Conservation (phyloP, 495 filamentous ascomycete genomes). For the Penicillium dipodomyicola region DNA sequence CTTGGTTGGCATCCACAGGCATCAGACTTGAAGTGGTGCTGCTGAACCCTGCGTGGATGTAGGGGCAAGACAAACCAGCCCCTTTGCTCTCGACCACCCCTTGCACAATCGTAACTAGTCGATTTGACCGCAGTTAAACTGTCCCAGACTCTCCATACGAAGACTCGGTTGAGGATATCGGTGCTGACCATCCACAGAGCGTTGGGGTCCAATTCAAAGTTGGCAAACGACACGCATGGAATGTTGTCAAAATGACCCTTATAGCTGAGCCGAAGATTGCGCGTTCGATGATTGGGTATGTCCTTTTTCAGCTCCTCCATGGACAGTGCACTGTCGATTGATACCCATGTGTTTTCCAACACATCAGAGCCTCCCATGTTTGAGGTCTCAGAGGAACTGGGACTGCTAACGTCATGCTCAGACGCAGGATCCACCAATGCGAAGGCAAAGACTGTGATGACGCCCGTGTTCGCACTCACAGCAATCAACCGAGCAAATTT, state of each 20-base stretch:
- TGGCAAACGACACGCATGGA: conserved; percentile 71
- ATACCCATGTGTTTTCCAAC: conserved; percentile 38
- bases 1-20: conserved; percentile 47
- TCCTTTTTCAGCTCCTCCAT: conserved; percentile 29
- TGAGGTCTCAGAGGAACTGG: conserved; percentile 17
- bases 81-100: conserved; percentile 17
- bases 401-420: conserved; percentile 15
- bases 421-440: conserved; percentile 50
- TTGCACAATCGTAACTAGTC: conserved; percentile 30
- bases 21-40: conserved; percentile 30
- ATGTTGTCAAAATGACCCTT: conserved; percentile 62
- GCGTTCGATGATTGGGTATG: conserved; percentile 36
- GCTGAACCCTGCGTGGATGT: conserved; percentile 47
- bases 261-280: conserved; percentile 44
- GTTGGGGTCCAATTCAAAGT: conserved; percentile 57
- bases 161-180: conserved; percentile 65
- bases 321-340: conserved; percentile 28
- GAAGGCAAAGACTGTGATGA: conserved; percentile 72
- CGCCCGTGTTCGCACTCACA: conserved; percentile 68
- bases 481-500: conserved; percentile 75
- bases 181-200: conserved; percentile 71
- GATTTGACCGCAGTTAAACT: conserved; percentile 28
- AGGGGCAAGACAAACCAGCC: conserved; percentile 54
- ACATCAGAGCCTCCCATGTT: conserved; percentile 25
- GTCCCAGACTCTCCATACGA: conserved; percentile 67